Evolutionary conservation across 1,284 basidiomycete genomes (phyloP).

Genomic region (Schizophyllum commune): DNA sequence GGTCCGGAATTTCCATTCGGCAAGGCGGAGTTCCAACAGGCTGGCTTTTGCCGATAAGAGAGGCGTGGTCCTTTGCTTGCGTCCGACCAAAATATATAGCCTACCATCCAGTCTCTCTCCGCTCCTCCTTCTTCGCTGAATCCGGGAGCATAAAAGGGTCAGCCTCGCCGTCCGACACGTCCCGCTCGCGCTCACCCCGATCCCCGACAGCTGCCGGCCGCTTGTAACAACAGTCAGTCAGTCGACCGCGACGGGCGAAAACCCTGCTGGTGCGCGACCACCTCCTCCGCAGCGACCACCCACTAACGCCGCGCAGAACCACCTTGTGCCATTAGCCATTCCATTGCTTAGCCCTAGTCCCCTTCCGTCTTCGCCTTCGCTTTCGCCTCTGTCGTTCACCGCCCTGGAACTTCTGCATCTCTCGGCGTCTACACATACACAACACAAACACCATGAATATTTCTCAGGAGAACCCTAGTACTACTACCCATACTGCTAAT

Average conservation of each 20-base stretch:
- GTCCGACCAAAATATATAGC: no score
- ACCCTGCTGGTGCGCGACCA: conserved; percentile 23
- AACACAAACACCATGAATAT: conserved; percentile 54
- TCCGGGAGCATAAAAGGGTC: conserved; percentile 41
- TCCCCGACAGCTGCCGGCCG: conserved; percentile 31
- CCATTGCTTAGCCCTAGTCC: conserved; percentile 43
- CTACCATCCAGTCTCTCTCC: no score
- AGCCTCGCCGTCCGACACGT: conserved; percentile 14
- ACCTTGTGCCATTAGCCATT: conserved; percentile 62
- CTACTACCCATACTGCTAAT: conserved; percentile 62
- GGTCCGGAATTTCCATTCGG: no score
- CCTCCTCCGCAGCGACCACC: conserved; percentile 10
- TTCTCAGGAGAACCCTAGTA: conserved; percentile 53
- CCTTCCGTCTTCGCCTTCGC: conserved; percentile 34
- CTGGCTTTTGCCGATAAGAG: no score
- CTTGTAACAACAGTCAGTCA: conserved; percentile 69
- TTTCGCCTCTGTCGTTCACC: conserved; percentile 52
- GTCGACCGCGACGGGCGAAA: conserved; percentile 60
- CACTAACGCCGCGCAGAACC: conserved; percentile 34
- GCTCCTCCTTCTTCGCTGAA: conserved; percentile 32
- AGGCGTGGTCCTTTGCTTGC: no score
- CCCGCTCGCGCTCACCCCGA: conserved; percentile 16
- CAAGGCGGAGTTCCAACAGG: no score
- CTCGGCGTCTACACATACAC: conserved; percentile 37
- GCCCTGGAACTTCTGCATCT: conserved; percentile 44